A percentile compares a stretch with the other conserved stretches of the same genome.
Evolutionary conservation across 2,329 filamentous ascomycete genomes (phyloP).

Genomic region (Ceratocystis smalleyi): DNA sequence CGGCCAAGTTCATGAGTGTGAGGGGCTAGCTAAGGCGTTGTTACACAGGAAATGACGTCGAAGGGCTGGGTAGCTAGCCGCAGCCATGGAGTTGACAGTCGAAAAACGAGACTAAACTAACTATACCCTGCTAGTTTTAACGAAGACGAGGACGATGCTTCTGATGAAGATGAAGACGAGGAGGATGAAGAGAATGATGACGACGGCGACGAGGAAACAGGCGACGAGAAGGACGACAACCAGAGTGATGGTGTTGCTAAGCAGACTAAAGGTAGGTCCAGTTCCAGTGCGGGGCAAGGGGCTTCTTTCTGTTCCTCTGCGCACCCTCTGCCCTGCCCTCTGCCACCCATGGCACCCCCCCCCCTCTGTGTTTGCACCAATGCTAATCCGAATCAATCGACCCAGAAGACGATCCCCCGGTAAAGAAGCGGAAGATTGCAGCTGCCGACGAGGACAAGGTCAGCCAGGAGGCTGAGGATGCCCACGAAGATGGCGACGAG

Average conservation of each 20-base stretch:
- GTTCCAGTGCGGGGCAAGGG: too few species aligned
- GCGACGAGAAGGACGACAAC: conserved; percentile 21
- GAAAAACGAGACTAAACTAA: background rate
- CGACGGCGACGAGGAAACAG: conserved; percentile 24
- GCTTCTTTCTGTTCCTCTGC: too few species aligned
- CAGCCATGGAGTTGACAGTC: too few species aligned
- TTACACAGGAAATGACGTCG: too few species aligned
- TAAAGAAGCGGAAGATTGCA: conserved; percentile 37
- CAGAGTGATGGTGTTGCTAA: conserved; percentile 15
- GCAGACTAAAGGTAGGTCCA: conserved; percentile 12
- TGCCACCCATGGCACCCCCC: too few species aligned
- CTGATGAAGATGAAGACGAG: conserved; percentile 29
- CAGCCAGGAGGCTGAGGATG: conserved; percentile 20
- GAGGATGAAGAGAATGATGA: conserved; percentile 27
- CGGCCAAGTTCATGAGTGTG: too few species aligned
- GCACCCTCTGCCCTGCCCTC: too few species aligned
- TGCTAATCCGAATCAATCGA: background rate
- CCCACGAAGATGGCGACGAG: conserved; percentile 17
- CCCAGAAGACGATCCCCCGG: conserved; percentile 30
- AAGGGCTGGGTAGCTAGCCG: too few species aligned
- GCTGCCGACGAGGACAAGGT: conserved; percentile 21
- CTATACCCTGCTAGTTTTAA: background rate
- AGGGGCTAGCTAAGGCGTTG: too few species aligned
- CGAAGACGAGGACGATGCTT: conserved; percentile 18
- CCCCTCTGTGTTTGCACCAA: background rate